phyloP scores from a whole-genome alignment of 768 basidiomycete species.

The Podaxis sp. region DNA sequence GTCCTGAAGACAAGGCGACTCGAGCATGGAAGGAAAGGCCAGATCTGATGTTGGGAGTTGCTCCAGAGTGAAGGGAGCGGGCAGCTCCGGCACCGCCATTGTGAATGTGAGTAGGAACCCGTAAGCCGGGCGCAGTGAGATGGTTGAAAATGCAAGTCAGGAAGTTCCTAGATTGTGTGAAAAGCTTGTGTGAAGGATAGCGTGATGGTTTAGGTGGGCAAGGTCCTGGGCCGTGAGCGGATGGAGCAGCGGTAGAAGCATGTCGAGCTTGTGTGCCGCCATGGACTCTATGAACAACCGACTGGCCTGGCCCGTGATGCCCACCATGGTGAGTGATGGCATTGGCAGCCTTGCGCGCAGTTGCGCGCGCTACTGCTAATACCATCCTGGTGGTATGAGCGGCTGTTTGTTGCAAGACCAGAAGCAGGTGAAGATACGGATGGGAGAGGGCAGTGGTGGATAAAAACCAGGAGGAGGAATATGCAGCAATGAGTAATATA shows the following conservation, averaged over 20 bases:
- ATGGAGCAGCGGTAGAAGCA: slow-evolving; percentile 29
- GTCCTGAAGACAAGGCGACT: slow-evolving; percentile 36
- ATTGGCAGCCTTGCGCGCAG: slow-evolving; percentile 38
- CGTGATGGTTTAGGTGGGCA: slow-evolving; percentile 15
- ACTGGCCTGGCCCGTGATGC: slow-evolving; percentile 24
- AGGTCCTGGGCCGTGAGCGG: slow-evolving; percentile 11
- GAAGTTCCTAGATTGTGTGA: slow-evolving; percentile 53
- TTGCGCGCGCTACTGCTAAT: slow-evolving; percentile 37
- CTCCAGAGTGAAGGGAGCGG: slow-evolving; percentile 28
- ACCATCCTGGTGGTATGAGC: slow-evolving; percentile 31
- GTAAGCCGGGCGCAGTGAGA: slow-evolving; percentile 54
- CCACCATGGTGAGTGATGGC: slow-evolving; percentile 27
- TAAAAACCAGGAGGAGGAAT: background rate
- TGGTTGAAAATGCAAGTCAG: slow-evolving; percentile 54
- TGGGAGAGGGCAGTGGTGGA: background rate
- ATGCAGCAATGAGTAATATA: background rate
- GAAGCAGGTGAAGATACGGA: background rate
- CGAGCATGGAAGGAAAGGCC: slow-evolving; percentile 56
- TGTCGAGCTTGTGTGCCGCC: slow-evolving; percentile 48
- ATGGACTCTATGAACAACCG: slow-evolving; percentile 23
- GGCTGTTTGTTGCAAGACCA: background rate
- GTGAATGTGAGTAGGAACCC: slow-evolving; percentile 27
- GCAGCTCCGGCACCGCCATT: slow-evolving; percentile 27
- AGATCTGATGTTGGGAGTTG: slow-evolving; percentile 43
- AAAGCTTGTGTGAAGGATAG: slow-evolving; percentile 40